A percentile compares a stretch with the other conserved stretches of the same genome.
These are phyloP conservation scores for Evernia prunastri DNA, from an alignment of 495 filamentous ascomycete genomes.

Conservation along the genomic window DNA sequence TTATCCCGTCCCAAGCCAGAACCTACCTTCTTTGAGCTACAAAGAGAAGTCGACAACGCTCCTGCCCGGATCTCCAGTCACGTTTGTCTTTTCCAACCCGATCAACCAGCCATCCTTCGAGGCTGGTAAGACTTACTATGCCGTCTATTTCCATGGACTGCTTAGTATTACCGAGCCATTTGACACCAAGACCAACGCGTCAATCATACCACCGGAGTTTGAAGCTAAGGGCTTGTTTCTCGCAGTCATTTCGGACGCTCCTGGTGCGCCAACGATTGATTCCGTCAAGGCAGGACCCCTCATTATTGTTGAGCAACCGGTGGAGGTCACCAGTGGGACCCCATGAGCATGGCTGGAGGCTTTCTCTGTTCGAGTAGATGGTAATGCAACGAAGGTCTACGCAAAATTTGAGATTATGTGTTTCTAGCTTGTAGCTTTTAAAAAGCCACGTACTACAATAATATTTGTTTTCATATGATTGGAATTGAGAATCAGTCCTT, in stretches of 20 bases:
- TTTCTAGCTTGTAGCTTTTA: neutral
- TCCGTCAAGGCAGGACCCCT: conserved; percentile 39
- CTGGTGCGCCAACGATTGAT: conserved; percentile 43
- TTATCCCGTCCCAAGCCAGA: conserved; percentile 43
- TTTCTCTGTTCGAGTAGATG: neutral
- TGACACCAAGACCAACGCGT: conserved; percentile 33
- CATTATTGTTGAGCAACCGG: conserved; percentile 30
- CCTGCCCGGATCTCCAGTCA: conserved; percentile 39
- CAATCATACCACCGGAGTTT: conserved; percentile 41
- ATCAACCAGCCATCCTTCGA: conserved; percentile 39
- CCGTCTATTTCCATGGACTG: conserved; percentile 47
- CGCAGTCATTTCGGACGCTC: conserved; percentile 38
- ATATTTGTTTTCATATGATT: too few relatives aligned
- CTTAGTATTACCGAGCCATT: conserved; percentile 41
- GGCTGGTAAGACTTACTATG: conserved; percentile 37
- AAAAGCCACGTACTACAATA: neutral
- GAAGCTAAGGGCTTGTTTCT: conserved; percentile 45
- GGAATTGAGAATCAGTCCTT: too few relatives aligned
- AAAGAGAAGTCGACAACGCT: conserved; percentile 34
- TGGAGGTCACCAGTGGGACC: conserved; percentile 15
- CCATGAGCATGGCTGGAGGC: neutral
- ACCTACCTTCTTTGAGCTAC: conserved; percentile 37
- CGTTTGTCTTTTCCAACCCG: conserved; percentile 36
- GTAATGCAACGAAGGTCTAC: neutral
- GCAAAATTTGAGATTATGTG: too few relatives aligned